phyloP scores from a whole-genome alignment of 2,329 filamentous ascomycete species.

The Claviceps monticola region DNA sequence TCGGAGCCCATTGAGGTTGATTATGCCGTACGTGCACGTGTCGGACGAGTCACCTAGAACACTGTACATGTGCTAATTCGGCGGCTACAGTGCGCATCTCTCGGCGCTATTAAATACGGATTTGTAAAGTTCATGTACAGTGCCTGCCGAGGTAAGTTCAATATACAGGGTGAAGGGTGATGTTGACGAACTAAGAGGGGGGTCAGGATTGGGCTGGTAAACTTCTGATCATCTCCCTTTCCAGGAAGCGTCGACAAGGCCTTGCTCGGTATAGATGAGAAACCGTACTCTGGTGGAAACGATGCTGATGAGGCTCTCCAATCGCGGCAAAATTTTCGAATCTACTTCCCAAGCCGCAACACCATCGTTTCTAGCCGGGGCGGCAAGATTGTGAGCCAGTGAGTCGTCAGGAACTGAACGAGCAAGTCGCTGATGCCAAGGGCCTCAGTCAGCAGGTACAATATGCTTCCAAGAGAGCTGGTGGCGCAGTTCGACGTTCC shows the following conservation, averaged over 20 bases:
- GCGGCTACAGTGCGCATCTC: slow-evolving; percentile 51
- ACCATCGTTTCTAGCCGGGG: slow-evolving; percentile 55
- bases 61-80: neutral
- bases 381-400: slow-evolving; percentile 26
- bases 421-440: slow-evolving; percentile 1
- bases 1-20: slow-evolving; percentile 50
- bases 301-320: neutral
- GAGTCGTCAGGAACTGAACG: neutral
- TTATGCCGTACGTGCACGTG: slow-evolving; percentile 43
- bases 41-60: neutral
- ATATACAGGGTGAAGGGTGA: slow-evolving; percentile 6
- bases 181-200: slow-evolving; percentile 4
- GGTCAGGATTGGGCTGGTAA: neutral
- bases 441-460: slow-evolving; percentile 54
- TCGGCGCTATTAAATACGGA: slow-evolving; percentile 59
- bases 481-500: slow-evolving; percentile 60
- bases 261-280: neutral
- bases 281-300: no score
- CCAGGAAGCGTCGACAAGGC: neutral
- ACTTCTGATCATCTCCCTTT: neutral
- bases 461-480: slow-evolving; percentile 65
- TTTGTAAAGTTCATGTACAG: slow-evolving; percentile 47
- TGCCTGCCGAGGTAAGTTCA: slow-evolving; percentile 35
- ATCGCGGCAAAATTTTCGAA: slow-evolving; percentile 39
- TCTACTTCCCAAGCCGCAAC: slow-evolving; percentile 67